Evolutionary conservation across 2,329 filamentous ascomycete genomes (phyloP).

Genomic region (Neonectria magnoliae): DNA sequence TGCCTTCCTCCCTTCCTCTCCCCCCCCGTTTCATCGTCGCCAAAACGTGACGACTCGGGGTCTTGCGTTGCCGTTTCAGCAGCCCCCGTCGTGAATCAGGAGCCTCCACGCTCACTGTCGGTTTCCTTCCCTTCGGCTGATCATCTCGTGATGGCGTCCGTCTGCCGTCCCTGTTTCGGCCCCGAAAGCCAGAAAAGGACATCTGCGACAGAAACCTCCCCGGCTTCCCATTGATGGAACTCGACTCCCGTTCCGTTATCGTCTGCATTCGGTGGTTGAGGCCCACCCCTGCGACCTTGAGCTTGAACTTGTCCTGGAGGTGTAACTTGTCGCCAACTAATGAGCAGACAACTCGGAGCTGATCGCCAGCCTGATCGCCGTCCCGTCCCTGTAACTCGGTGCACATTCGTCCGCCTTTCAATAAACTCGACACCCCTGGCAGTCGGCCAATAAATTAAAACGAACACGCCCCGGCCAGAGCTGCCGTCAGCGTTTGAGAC

Average conservation of each 20-base stretch:
- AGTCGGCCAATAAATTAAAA: not conserved
- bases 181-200: constrained; percentile 3
- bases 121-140: constrained; percentile 6
- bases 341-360: not conserved
- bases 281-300: constrained; percentile 5
- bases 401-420: constrained; percentile 8
- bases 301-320: constrained; percentile 5
- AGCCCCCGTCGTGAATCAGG: constrained; percentile 10
- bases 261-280: constrained; percentile 6
- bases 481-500: constrained; percentile 14
- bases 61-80: constrained; percentile 16
- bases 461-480: not conserved
- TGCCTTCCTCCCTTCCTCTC: not conserved
- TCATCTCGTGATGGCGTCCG: constrained; percentile 8
- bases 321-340: constrained; percentile 11
- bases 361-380: not conserved
- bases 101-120: not conserved
- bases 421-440: constrained; percentile 2
- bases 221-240: constrained; percentile 12
- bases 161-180: constrained; percentile 14
- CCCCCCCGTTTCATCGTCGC: constrained; percentile 14
- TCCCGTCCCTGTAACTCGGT: not conserved
- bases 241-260: not conserved
- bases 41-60: constrained; percentile 14
- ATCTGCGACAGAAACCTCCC: not conserved